Conservation (phyloP, 192 early-diverging fungal genomes). For the Chytriomyces hyalinus region DNA sequence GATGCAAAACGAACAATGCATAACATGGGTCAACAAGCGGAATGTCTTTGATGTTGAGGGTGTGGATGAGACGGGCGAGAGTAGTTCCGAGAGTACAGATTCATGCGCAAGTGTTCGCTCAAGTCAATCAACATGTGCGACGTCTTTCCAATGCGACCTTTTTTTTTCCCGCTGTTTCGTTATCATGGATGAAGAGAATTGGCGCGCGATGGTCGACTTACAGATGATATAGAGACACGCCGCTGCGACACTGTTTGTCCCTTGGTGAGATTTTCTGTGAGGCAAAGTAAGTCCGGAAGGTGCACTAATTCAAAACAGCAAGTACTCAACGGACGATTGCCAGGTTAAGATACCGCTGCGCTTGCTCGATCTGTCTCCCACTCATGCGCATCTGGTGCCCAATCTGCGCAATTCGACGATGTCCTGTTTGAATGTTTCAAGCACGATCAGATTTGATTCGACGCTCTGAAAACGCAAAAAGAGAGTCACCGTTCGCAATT, state of each 20-base stretch:
- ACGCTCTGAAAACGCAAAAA: neutral
- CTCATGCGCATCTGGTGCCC: constrained; percentile 72
- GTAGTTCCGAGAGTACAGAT: constrained; percentile 89
- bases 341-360: constrained; percentile 84
- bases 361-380: constrained; percentile 77
- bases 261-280: constrained; percentile 69
- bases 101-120: constrained; percentile 74
- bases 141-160: constrained; percentile 73
- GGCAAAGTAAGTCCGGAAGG: neutral
- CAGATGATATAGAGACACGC: constrained; percentile 93
- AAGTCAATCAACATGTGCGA: constrained; percentile 97
- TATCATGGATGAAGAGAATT: neutral
- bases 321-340: constrained; percentile 67
- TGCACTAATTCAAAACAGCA: neutral
- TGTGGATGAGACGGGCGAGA: constrained; percentile 76
- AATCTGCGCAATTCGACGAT: constrained; percentile 74
- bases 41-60: constrained; percentile 44
- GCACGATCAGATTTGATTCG: neutral
- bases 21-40: constrained; percentile 87
- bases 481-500: constrained; percentile 43
- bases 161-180: neutral
- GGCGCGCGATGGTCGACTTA: neutral
- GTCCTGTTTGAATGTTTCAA: constrained; percentile 49
- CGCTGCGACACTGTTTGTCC: constrained; percentile 80
- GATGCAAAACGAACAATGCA: constrained; percentile 92